Conservation (phyloP, 495 filamentous ascomycete species). For the Pseudoneurospora amorphoporcata region DNA sequence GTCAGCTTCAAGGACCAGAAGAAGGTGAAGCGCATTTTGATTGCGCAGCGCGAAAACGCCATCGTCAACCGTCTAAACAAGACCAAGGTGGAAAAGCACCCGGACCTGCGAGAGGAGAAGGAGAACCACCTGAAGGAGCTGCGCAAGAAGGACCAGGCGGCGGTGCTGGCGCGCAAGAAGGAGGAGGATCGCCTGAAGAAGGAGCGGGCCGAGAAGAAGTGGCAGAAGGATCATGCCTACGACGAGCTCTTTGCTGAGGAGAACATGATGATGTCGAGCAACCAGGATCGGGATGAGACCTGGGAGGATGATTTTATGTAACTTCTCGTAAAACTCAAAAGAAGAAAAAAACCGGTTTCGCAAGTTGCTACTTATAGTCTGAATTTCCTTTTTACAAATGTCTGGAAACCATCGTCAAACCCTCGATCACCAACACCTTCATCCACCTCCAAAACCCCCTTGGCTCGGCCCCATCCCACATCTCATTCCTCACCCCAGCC, state of each 20-base stretch:
- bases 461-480: neutral
- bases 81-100: constrained; percentile 77
- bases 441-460: neutral
- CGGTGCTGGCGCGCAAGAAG: constrained; percentile 57
- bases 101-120: constrained; percentile 70
- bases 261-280: constrained; percentile 52
- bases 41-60: constrained; percentile 66
- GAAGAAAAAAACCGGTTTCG: neutral
- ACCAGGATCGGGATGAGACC: constrained; percentile 52
- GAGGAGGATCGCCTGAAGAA: constrained; percentile 69
- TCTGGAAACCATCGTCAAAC: neutral
- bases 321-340: neutral
- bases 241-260: constrained; percentile 71
- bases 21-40: constrained; percentile 72
- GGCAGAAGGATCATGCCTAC: constrained; percentile 89
- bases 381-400: neutral
- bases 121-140: constrained; percentile 61
- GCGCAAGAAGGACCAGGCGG: constrained; percentile 56
- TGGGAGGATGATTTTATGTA: constrained; percentile 72
- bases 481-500: constrained; percentile 4
- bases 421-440: neutral
- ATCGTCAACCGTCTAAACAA: constrained; percentile 97
- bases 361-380: neutral
- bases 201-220: constrained; percentile 79
- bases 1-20: constrained; percentile 90